Percentiles rank a stretch among this genome's conserved stretches.
Evolutionary conservation across 1,139 yeast species (phyloP).

Genomic region (Candida labiduridarum): DNA sequence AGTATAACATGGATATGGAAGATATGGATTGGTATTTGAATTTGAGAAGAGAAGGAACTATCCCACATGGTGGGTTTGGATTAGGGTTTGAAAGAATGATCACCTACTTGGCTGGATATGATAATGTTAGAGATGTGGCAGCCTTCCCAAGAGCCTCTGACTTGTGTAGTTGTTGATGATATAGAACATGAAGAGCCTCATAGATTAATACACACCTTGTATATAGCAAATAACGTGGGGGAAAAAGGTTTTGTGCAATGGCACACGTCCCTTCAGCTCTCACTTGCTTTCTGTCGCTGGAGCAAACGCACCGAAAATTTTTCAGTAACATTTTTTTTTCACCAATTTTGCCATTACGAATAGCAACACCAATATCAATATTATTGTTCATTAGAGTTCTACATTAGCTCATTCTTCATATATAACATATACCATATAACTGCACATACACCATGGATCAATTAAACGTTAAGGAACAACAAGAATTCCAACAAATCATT

Average conservation of each 20-base stretch:
- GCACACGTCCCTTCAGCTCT: too few species aligned
- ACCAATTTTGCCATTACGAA: too few species aligned
- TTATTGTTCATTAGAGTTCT: too few species aligned
- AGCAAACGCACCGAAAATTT: conserved; percentile 3
- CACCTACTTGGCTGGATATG: conserved; percentile 69
- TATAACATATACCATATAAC: neutral
- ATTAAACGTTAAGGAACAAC: conserved; percentile 90
- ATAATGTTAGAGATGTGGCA: conserved; percentile 81
- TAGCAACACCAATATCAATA: neutral
- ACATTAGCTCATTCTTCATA: neutral
- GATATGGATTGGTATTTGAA: conserved; percentile 82
- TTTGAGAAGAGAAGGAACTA: conserved; percentile 73
- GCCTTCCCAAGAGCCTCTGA: conserved; percentile 68
- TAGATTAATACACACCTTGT: conserved; percentile 5
- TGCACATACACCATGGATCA: conserved; percentile 57
- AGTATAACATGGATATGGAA: conserved; percentile 54
- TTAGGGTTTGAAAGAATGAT: conserved; percentile 89
- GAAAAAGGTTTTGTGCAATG: too few species aligned
- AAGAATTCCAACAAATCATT: conserved; percentile 90
- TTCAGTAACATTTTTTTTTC: neutral
- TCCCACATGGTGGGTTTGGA: conserved; percentile 98
- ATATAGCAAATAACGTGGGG: neutral
- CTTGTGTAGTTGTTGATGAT: conserved; percentile 34
- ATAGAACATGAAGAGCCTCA: neutral
- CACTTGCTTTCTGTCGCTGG: too few species aligned